These are phyloP conservation scores for Scytalidium lignicola DNA, from an alignment of 2,329 filamentous ascomycete genomes.

Conservation along the genomic window DNA sequence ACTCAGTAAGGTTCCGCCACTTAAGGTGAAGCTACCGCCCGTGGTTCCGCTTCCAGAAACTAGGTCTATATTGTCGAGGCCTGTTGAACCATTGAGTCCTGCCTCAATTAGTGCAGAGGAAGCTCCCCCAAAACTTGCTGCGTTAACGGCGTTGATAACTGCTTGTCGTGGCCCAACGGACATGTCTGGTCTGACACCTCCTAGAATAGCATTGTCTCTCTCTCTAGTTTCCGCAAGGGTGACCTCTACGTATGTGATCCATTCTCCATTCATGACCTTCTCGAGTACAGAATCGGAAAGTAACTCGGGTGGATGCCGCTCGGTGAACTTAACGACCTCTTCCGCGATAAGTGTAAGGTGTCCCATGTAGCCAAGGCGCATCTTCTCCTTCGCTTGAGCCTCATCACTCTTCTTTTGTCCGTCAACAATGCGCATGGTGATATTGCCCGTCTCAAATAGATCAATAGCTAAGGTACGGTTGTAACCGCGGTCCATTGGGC, in stretches of 20 bases:
- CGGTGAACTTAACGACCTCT: conserved; percentile 97
- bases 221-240: conserved; percentile 90
- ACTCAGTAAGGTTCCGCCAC: conserved; percentile 70
- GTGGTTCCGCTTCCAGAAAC: conserved; percentile 60
- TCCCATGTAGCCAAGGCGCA: conserved; percentile 96
- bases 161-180: conserved; percentile 74
- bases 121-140: conserved; percentile 45
- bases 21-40: conserved; percentile 67
- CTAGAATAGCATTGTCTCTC: conserved; percentile 95
- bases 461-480: conserved; percentile 88
- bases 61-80: conserved; percentile 55
- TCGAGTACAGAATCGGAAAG: conserved; percentile 80
- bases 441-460: conserved; percentile 83
- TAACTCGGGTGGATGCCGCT: conserved; percentile 83
- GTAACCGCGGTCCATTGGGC: conserved; percentile 92
- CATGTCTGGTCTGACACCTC: conserved; percentile 88
- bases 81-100: conserved; percentile 61
- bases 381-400: conserved; percentile 76
- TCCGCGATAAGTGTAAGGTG: conserved; percentile 95
- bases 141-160: conserved; percentile 49
- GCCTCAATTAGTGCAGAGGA: conserved; percentile 74
- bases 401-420: conserved; percentile 85
- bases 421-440: conserved; percentile 87
- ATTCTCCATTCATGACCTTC: conserved; percentile 81
- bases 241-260: conserved; percentile 93